Evolutionary conservation across 192 early-diverging fungal genomes (phyloP), one percentile per base, ranked within the genome.

Genomic region (Gamsiella multidivaricata): DNA sequence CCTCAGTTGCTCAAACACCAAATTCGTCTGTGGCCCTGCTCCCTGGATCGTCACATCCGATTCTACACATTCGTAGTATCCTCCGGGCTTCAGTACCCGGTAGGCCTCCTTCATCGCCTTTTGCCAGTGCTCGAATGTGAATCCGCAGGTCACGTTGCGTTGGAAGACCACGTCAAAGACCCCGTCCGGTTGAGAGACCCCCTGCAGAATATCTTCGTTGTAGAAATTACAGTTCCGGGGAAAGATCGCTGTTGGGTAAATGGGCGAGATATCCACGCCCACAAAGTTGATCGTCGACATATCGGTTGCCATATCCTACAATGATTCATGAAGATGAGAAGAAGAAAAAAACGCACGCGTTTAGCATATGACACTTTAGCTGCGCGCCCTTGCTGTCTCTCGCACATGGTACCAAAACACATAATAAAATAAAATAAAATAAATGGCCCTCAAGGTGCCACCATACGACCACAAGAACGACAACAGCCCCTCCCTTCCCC

Each of bases 21-120:
- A 7, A 17, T 64, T 36, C 22, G 70, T 73, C 31, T 65, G 43
- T 5, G 70, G 70, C 26, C 70, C 70, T 26, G 55, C 54, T 36
- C 65, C 54, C 9, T 70, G 61, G 18, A 76, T 51, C 3, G 49
- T 34, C 15, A 71, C 8, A 32, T 76, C 66, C 3, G 67, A 36
- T 28, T 81, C 82, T 3, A 81, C 69, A 23, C 81, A 72, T 43
- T 84, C 74, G 20, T 81, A 76, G 39, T 62, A 81, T 34, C 79
- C 80, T 8, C 66, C 62, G 17, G 67, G 80, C 32, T 71, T 66
- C 3, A 80, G 50, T 5, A 79, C 54, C 11, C 69, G 61, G 43
- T 58, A 60, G 45, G 69, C 63, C 22, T 79, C 74, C 34, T 61
- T 56, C 41, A 81, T 69, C 17, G 28, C 59, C 28, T 55, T 43